Evolutionary conservation across 2,329 filamentous ascomycete genomes (phyloP).

Genomic region (Chrysoporthe cubensis): DNA sequence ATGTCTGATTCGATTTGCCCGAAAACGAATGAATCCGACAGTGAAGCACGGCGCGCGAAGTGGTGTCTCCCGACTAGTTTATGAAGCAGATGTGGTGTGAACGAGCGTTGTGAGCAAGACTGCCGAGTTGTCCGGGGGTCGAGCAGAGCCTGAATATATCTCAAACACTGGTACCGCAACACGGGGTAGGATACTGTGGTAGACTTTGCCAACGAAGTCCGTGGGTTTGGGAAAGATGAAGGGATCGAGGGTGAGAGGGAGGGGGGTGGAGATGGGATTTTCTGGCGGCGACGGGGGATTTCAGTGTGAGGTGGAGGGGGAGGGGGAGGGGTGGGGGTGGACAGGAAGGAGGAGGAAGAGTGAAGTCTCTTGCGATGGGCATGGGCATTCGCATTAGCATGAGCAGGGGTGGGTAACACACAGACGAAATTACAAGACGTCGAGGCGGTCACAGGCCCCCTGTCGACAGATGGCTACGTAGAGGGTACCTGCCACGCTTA

Average conservation of each 20-base stretch:
- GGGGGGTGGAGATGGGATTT: constrained; percentile 18
- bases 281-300: constrained; percentile 18
- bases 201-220: constrained; percentile 64
- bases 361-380: constrained; percentile 3
- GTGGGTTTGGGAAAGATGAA: constrained; percentile 31
- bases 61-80: constrained; percentile 17
- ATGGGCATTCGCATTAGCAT: background rate
- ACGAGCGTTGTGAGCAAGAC: constrained; percentile 34
- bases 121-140: constrained; percentile 36
- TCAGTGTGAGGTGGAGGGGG: constrained; percentile 21
- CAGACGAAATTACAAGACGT: constrained; percentile 26
- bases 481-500: background rate
- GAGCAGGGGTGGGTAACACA: constrained; percentile 20
- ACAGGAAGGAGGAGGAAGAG: constrained; percentile 21
- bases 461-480: constrained; percentile 12
- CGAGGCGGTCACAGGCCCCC: constrained; percentile 14
- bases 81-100: constrained; percentile 23
- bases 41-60: constrained; percentile 16
- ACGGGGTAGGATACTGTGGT: constrained; percentile 29
- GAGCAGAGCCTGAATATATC: constrained; percentile 20
- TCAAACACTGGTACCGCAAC: constrained; percentile 30
- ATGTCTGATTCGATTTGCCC: constrained; percentile 27
- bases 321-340: constrained; percentile 24
- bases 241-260: constrained; percentile 28
- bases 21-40: constrained; percentile 27